A percentile compares a stretch with the other conserved stretches of the same genome.
Evolutionary conservation across 108 stramenopile species (phyloP).

Genomic region (Cyclostephanos invisitatus): DNA sequence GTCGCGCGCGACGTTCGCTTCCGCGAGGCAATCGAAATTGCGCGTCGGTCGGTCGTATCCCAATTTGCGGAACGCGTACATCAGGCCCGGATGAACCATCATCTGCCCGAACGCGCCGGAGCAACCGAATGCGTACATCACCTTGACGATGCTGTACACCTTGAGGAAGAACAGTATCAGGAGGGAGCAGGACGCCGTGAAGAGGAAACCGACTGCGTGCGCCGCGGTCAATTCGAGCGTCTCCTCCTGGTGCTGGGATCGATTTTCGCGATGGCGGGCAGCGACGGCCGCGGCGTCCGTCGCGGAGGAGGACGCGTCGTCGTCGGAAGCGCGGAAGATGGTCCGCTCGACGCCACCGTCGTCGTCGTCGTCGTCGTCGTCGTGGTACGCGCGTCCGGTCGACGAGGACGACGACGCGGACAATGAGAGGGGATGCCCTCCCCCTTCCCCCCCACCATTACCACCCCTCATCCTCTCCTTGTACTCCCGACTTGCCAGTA

Average conservation of each 20-base stretch:
- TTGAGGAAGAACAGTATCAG: conserved; percentile 77
- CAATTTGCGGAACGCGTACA: conserved; percentile 10
- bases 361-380: neutral
- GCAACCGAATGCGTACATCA: conserved; percentile 75
- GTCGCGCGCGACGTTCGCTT: conserved; percentile 28
- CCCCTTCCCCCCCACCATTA: conserved; percentile 5
- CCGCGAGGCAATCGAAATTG: conserved; percentile 27
- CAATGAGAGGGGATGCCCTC: conserved; percentile 6
- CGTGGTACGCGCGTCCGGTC: neutral
- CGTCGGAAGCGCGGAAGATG: conserved; percentile 15
- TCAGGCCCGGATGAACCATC: conserved; percentile 45
- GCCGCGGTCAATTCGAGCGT: conserved; percentile 45
- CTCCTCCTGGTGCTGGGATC: conserved; percentile 18
- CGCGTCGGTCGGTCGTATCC: conserved; percentile 22
- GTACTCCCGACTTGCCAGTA: conserved; percentile 19
- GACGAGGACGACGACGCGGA: neutral
- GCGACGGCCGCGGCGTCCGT: conserved; percentile 16
- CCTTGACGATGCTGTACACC: conserved; percentile 61
- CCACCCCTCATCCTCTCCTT: conserved; percentile 5
- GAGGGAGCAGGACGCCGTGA: conserved; percentile 67
- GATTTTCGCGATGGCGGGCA: conserved; percentile 3
- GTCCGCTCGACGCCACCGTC: conserved; percentile 16
- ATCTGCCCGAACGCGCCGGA: conserved; percentile 57
- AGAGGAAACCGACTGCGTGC: conserved; percentile 73
- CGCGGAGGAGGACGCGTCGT: conserved; percentile 2